A percentile compares a stretch with the other conserved stretches of the same genome.
These are phyloP conservation scores for Termitomyces titanicus DNA, from an alignment of 768 basidiomycete species.

Conservation along the genomic window DNA sequence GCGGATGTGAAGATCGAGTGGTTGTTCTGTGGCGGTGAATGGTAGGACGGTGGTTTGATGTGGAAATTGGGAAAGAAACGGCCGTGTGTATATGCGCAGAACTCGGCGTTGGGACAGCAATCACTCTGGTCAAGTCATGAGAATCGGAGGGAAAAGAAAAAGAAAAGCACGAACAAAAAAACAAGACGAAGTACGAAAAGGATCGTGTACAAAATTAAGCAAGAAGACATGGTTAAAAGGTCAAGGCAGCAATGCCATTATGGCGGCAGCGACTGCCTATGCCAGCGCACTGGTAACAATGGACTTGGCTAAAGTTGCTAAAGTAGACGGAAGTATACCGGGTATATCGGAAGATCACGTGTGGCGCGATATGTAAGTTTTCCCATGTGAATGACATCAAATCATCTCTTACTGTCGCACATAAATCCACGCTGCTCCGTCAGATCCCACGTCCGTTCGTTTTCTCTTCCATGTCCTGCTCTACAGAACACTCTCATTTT, in stretches of 20 bases:
- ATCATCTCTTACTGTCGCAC: background rate
- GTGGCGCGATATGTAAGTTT: background rate
- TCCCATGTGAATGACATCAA: slow-evolving; percentile 6
- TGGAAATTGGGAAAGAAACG: slow-evolving; percentile 5
- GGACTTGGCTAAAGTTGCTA: background rate
- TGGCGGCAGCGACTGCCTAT: background rate
- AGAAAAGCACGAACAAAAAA: slow-evolving; percentile 5
- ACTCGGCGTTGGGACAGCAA: slow-evolving; percentile 14
- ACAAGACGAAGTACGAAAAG: slow-evolving; percentile 1
- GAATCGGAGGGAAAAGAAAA: background rate
- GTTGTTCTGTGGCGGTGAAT: background rate
- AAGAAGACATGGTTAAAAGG: background rate
- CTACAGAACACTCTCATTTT: slow-evolving; percentile 17
- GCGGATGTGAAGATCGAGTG: background rate
- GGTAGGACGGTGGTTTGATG: slow-evolving; percentile 3
- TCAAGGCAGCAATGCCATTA: slow-evolving; percentile 5
- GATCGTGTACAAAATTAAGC: background rate
- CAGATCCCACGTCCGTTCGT: slow-evolving; percentile 1
- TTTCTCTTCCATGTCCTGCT: slow-evolving; percentile 14
- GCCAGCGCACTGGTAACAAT: background rate
- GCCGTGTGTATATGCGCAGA: slow-evolving; percentile 1
- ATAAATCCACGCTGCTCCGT: slow-evolving; percentile 12
- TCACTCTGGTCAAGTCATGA: slow-evolving; percentile 7
- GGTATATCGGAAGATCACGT: slow-evolving; percentile 4
- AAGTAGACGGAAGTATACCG: background rate